Base-by-base conservation (phyloP, 345 rosid species). In the Luvunga scandens region DNA sequence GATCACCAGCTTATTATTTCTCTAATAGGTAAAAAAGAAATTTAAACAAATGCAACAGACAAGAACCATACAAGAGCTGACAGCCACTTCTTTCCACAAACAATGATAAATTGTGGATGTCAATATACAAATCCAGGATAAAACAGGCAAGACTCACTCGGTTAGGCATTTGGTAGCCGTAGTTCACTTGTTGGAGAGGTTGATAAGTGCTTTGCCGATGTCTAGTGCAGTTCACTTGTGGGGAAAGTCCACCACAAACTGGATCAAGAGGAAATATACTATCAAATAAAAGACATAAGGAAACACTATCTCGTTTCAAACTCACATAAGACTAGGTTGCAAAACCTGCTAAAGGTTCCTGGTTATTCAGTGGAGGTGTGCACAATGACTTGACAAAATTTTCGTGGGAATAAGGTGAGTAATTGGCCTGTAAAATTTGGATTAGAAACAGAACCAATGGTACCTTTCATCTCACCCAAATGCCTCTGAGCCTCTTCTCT, bases 381-480 rank as follows among this genome's bases (percentile, higher is more conserved):
- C 75, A 2, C 45, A 12, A 21, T 13, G 83, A 77, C 59, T 53
- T 19, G 6, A 70, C 70, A 21, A 74, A 82, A 77, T 56, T 78
- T 78, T 76, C 42, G 1, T 9, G 33, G 42, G 76, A 53, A 78
- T 55, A 76, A 65, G 80, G 63, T 22, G 50, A 34, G 1, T 66
- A 59, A n/a, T 63, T 19, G 56, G 34, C 38, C 42, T 61, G 66
- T 69, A 66, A 66, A 19, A 62, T 76, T 72, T 42, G 72, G 39
- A 48, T 4, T 72, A 56, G 81, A 72, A 30, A 62, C 65, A 66
- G 65, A 48, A 27, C 72, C 38, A 42, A 74, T 69, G 18, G 77
- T 71, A 50, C 16, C 56, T 62, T 86, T 82, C 84, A 80, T 80
- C 62, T 80, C 81, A 81, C 78, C 72, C 78, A 82, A 82, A 36